phyloP scores from a whole-genome alignment of 345 rosid genomes.

The Hypericum androsaemum region DNA sequence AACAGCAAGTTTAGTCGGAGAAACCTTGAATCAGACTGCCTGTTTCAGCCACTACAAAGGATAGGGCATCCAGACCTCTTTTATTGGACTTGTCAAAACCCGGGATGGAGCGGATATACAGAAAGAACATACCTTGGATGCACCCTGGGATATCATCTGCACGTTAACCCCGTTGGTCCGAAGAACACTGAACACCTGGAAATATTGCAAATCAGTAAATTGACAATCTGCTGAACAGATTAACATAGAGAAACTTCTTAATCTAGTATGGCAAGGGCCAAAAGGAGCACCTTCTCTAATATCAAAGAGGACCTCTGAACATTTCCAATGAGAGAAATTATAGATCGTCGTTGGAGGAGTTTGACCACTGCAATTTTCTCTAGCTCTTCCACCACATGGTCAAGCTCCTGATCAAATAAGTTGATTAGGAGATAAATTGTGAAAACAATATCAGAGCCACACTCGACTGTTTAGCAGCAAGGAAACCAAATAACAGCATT shows the following conservation, averaged over 20 bases:
- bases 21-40: not conserved
- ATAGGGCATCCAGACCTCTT: not conserved
- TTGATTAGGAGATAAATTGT: not conserved
- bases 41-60: not conserved
- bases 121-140: slow-evolving; percentile 67
- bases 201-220: not conserved
- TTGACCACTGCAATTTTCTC: slow-evolving; percentile 92
- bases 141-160: slow-evolving; percentile 99
- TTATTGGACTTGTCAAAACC: not conserved
- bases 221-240: not conserved
- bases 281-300: slow-evolving; percentile 64
- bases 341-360: slow-evolving; percentile 78
- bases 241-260: no score
- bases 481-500: not conserved
- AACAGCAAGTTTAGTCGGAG: not conserved
- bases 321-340: slow-evolving; percentile 90
- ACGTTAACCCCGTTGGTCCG: slow-evolving; percentile 80
- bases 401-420: slow-evolving; percentile 65
- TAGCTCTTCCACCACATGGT: slow-evolving; percentile 92
- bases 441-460: not conserved
- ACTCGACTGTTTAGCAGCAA: not conserved
- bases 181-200: slow-evolving; percentile 79
- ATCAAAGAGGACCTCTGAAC: slow-evolving; percentile 85
- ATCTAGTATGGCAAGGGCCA: slow-evolving; percentile 7
- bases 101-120: not conserved